Evolutionary conservation across 2,329 filamentous ascomycete genomes (phyloP), one percentile per base, ranked within the genome.

Genomic region (Penicillium expansum): DNA sequence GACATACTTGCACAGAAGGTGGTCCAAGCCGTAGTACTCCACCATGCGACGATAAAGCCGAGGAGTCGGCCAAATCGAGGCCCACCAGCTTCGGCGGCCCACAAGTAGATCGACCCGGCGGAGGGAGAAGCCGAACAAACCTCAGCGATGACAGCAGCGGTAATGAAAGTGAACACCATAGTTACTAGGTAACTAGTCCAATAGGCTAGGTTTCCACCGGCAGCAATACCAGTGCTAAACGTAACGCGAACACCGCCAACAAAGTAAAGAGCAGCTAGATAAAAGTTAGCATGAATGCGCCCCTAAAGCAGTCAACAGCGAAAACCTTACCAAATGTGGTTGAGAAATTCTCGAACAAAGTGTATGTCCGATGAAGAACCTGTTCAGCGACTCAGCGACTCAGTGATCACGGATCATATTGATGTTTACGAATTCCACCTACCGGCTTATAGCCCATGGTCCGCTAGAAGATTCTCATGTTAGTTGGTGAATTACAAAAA

Each of bases 41-140:
- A 86, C 83, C 83, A 86, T 0, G 83, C 83, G n/a, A 85, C 83
- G n/a, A 84, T 71, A 66, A 84, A 85, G 18, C 83, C 83, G 52
- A 85, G 77, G 0, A 85, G 71, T 29, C 83, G 71, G n/a, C 83
- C 82, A 61, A 75, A 85, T 22, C 76, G 75, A 27, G 78, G 80
- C 5, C 83, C 83, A 42, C 82, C 83, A 18, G 82, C 76, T 62
- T 85, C 83, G 39, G 83, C 83, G n/a, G 83, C 83, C 83, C 83
- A 85, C 18, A 85, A 76, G 59, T 85, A 85, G 64, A 85, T 85
- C 2, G 82, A 84, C 0, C 83, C 83, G 13, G 83, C 82, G 2
- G 83, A 79, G 0, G 83, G 83, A 3, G 83, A 79, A 3, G 83
- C 83, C 22, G 83, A 85, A 63, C 83, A 86, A 38, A 84, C 81